Evolutionary conservation across 106 monocot species (phyloP), one percentile per base, ranked within the genome.

Genomic region (Alisma plantagoaquatica): DNA sequence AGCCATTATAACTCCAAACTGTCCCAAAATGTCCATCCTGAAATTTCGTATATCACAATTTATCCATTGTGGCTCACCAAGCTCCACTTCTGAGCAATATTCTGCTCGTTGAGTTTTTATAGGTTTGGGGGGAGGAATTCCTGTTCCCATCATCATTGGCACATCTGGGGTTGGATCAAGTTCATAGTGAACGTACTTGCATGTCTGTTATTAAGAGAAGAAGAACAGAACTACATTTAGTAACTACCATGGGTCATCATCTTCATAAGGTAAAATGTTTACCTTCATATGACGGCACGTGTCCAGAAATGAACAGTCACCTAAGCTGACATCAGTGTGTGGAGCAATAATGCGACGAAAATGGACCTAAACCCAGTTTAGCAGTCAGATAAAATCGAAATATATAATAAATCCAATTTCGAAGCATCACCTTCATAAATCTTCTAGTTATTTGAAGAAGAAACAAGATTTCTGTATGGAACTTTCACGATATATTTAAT

Each of bases 1-100:
- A 19, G 98, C 98, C 98, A 99, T 99, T 51, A 90, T 99, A 59
- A 99, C 98, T 31, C 98, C 98, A 77, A 99, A 99, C 52, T 99
- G 81, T 9, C 98, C 98, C 54, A 99, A 67, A 50, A 99, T 99
- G 63, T 99, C 98, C 98, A 99, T 99, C 54, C 86, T 82, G 53
- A 90, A 90, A 51, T 35, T 67, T 15, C 98, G 75, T 29, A 99
- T 99, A 33, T 99, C 90, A 75, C 98, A 99, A 50, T 86, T 90
- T 43, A 99, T 99, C 85, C 89, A 99, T 21, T 99, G 98, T 38
- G 98, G 64, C 49, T 99, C 79, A 60, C 90, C 98, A 55, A 99
- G 82, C 52, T 99, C 98, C 56, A 90, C 86, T 75, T 90, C 86
- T 54, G 90, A 99, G 68, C 98, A 99, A 57, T 99, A 99, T 59